These are phyloP conservation scores for Orbilia blumenaviensis DNA, from an alignment of 2,329 filamentous ascomycete species.

Conservation along the genomic window DNA sequence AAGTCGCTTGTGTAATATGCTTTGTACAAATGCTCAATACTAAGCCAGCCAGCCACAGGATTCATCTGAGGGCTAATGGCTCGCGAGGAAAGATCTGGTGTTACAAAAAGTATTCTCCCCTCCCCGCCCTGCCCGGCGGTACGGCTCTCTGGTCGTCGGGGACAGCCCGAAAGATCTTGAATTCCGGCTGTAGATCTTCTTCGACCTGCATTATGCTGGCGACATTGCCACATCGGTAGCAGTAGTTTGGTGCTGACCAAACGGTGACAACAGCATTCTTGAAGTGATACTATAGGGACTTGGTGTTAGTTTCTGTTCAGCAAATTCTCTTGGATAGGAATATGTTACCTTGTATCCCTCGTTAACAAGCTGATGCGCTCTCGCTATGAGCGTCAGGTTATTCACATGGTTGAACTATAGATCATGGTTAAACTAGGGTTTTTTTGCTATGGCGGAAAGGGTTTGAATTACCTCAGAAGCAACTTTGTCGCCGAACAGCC, in stretches of 20 bases:
- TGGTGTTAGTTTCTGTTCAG: not conserved
- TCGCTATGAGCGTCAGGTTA: constrained; percentile 74
- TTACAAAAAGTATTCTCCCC: constrained; percentile 76
- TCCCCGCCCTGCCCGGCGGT: constrained; percentile 74
- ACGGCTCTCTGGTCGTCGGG: constrained; percentile 84
- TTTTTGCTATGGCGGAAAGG: not conserved
- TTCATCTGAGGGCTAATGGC: not conserved
- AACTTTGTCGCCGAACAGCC: constrained; percentile 70
- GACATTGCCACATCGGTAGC: constrained; percentile 66
- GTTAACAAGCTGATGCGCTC: constrained; percentile 78
- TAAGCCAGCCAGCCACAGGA: not conserved
- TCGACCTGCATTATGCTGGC: constrained; percentile 88
- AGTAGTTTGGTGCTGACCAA: constrained; percentile 67
- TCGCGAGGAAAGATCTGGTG: not conserved
- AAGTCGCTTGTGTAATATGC: constrained; percentile 43
- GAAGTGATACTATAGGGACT: constrained; percentile 78
- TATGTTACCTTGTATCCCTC: constrained; percentile 74
- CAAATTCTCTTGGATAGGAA: not conserved
- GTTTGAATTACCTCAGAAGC: constrained; percentile 67
- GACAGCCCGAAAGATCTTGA: constrained; percentile 91
- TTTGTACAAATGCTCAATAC: constrained; percentile 48
- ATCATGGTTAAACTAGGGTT: constrained; percentile 9
- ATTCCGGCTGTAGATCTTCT: constrained; percentile 84
- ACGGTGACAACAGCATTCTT: constrained; percentile 87
- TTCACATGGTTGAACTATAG: constrained; percentile 77